A percentile compares a stretch with the other conserved stretches of the same genome.
These are phyloP conservation scores for Candida albicans DNA, from an alignment of 1,139 yeast genomes.

Conservation along the genomic window DNA sequence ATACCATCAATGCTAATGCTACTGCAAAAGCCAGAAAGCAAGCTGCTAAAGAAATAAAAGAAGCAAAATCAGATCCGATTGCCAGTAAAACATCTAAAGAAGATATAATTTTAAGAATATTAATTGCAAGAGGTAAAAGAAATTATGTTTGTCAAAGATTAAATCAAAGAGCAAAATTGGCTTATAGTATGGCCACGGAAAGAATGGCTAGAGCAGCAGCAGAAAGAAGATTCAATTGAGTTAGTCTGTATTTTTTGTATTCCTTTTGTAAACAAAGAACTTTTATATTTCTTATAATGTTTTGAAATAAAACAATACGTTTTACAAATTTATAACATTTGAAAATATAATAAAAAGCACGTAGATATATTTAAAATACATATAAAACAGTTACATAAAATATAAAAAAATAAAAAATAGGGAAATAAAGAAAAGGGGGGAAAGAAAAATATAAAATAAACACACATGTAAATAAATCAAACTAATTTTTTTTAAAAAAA, in stretches of 20 bases:
- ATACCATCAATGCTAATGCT: conserved; percentile 74
- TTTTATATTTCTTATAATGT: too few relatives aligned
- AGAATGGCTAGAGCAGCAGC: conserved; percentile 48
- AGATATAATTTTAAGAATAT: conserved; percentile 64
- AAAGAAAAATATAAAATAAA: too few relatives aligned
- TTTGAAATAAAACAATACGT: too few relatives aligned
- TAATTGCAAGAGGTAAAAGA: conserved; percentile 46
- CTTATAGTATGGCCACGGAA: conserved; percentile 66
- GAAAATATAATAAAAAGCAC: not conserved
- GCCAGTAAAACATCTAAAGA: conserved; percentile 61
- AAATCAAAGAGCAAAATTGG: conserved; percentile 60
- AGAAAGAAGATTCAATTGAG: conserved; percentile 32
- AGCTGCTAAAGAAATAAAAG: conserved; percentile 51
- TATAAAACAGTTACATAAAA: too few relatives aligned
- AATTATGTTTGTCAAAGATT: conserved; percentile 54
- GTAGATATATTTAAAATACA: too few relatives aligned
- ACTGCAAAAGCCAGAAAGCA: conserved; percentile 59
- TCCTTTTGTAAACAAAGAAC: too few relatives aligned
- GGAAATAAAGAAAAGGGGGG: too few relatives aligned
- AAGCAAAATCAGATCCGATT: conserved; percentile 55
- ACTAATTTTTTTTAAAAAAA: too few relatives aligned
- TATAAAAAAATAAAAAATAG: too few relatives aligned
- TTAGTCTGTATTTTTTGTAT: not conserved
- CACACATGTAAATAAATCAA: too few relatives aligned
- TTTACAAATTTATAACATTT: conserved; percentile 5